Evolutionary conservation across 306 rosid genomes (phyloP), one percentile per base, ranked within the genome.

Genomic region (Gastrolobium bilobum): DNA sequence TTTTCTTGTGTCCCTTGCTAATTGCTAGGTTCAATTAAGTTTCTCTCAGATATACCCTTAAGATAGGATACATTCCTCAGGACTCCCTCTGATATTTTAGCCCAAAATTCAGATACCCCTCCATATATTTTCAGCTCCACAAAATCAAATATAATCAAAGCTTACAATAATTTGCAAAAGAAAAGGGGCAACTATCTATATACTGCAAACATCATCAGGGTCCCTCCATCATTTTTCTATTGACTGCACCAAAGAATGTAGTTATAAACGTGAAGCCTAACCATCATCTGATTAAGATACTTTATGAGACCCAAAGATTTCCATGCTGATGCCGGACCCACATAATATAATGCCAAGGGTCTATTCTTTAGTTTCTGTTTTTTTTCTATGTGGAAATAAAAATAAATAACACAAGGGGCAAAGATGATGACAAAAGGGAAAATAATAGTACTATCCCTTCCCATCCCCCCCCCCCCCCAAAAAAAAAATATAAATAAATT

Each of bases 191-290:
- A 89, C 43, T 75, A 80, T 88, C 62, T 71, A 87, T 71, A 87
- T 38, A 84, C 75, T 73, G 87, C 61, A 76, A 56, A 81, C 92
- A 87, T 85, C 81, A 86, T 87, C 75, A 81, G 80, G 88, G 89
- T 44, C 87, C 90, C 76, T 88, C 82, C 87, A 89, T 91, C 80
- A 91, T 84, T 67, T 87, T 69, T 59, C 59, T 79, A 78, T 90
- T 87, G 91, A 88, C 95, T 89, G 84, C 84, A 68, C 79, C 67
- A 73, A 75, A 84, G 87, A 79, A 80, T 89, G 56, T 52, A 60
- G 88, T 77, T 78, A 90, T 84, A 90, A 89, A 91, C 94, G 96
- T 86, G 97, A 91, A 87, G 76, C 82, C 77, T 73, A 79, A 87
- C 94, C 90, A 90, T 90, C 90, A 92, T 89, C 93, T 73, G 78